These are phyloP conservation scores for Brasilioporus rufonigricans DNA, from an alignment of 768 basidiomycete species.

Conservation along the genomic window DNA sequence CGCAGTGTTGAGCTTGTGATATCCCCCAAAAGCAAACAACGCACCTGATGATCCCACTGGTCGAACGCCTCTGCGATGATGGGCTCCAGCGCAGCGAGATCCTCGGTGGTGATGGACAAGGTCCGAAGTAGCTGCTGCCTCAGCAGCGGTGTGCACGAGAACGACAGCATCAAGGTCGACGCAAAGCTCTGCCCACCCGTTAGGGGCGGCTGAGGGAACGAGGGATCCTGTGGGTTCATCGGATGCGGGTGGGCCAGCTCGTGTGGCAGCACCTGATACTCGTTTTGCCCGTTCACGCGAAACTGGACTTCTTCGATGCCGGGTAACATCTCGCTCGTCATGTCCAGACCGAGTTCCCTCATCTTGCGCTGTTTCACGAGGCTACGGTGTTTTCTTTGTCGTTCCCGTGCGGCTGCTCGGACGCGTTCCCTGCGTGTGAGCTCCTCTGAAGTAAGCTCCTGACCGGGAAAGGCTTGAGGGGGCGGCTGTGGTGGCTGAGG, in stretches of 20 bases:
- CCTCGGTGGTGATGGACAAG: slow-evolving; percentile 74
- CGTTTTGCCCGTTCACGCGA: slow-evolving; percentile 46
- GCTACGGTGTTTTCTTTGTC: slow-evolving; percentile 79
- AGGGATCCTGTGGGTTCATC: slow-evolving; percentile 50
- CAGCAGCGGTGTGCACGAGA: slow-evolving; percentile 69
- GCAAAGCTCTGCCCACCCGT: slow-evolving; percentile 77
- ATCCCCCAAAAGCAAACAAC: slow-evolving; percentile 15
- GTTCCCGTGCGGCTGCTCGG: slow-evolving; percentile 72
- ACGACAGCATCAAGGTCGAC: slow-evolving; percentile 70
- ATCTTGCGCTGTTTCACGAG: slow-evolving; percentile 78
- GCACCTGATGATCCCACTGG: slow-evolving; percentile 79
- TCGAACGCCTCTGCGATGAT: slow-evolving; percentile 85
- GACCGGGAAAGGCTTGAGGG: slow-evolving; percentile 26
- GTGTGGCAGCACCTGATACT: slow-evolving; percentile 39
- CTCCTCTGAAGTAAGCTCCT: slow-evolving; percentile 60
- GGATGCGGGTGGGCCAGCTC: slow-evolving; percentile 32
- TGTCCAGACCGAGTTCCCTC: slow-evolving; percentile 79
- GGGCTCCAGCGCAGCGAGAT: slow-evolving; percentile 74
- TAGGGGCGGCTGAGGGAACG: slow-evolving; percentile 52
- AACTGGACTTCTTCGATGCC: slow-evolving; percentile 68
- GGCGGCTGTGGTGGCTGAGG: slow-evolving; percentile 31
- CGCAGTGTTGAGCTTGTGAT: not conserved
- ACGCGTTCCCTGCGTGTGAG: slow-evolving; percentile 65
- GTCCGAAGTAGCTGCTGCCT: slow-evolving; percentile 75
- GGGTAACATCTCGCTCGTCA: slow-evolving; percentile 69